Evolutionary conservation across 2,329 filamentous ascomycete species (phyloP).

Genomic region (Fonsecaea pugnacius): DNA sequence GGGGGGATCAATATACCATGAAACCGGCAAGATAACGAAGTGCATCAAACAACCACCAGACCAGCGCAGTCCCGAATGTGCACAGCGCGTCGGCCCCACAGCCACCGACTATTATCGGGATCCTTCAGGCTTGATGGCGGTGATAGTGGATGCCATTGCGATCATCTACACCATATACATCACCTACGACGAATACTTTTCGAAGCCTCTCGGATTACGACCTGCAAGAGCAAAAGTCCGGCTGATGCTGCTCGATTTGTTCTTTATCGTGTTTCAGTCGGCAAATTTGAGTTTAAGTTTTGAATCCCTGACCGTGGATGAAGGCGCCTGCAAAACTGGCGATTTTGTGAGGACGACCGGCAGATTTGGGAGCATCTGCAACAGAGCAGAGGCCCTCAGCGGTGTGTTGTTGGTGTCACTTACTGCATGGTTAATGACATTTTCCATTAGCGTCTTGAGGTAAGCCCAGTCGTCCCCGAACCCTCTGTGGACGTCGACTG

Average conservation of each 20-base stretch:
- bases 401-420: constrained; percentile 79
- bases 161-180: constrained; percentile 91
- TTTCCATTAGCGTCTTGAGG: constrained; percentile 82
- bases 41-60: constrained; percentile 35
- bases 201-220: constrained; percentile 86
- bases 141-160: constrained; percentile 85
- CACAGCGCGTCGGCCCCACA: constrained; percentile 22
- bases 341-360: constrained; percentile 43
- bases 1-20: constrained; percentile 72
- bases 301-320: constrained; percentile 71
- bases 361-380: constrained; percentile 54
- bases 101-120: constrained; percentile 56
- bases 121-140: constrained; percentile 82
- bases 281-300: constrained; percentile 91
- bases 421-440: constrained; percentile 87
- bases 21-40: constrained; percentile 50
- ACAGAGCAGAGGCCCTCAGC: constrained; percentile 71
- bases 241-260: constrained; percentile 85
- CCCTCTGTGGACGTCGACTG: constrained; percentile 36
- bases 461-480: constrained; percentile 39
- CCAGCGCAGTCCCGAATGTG: constrained; percentile 20
- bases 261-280: constrained; percentile 97
- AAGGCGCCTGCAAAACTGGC: constrained; percentile 61
- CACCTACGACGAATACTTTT: constrained; percentile 94
- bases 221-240: constrained; percentile 82